These are phyloP conservation scores for Cokeromyces recurvatus DNA, from an alignment of 371 early-diverging fungal genomes.

Conservation along the genomic window DNA sequence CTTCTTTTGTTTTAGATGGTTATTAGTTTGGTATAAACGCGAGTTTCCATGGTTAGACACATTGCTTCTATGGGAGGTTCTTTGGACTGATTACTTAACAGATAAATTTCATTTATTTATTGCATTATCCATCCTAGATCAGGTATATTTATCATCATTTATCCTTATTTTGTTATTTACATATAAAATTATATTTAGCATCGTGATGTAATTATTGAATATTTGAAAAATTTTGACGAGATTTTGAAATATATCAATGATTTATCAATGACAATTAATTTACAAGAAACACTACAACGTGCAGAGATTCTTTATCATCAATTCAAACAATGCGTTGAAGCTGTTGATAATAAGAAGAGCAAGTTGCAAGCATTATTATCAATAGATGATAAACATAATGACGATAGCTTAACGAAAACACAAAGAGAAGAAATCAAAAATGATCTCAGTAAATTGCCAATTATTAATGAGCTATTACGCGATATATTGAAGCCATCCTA, in stretches of 20 bases:
- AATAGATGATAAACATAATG: too few relatives aligned
- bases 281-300: slow-evolving; percentile 72
- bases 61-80: slow-evolving; percentile 79
- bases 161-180: neutral
- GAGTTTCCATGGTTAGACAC: slow-evolving; percentile 86
- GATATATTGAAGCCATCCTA: slow-evolving; percentile 7
- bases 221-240: slow-evolving; percentile 83
- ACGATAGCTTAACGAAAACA: neutral
- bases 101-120: slow-evolving; percentile 83
- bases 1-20: slow-evolving; percentile 94
- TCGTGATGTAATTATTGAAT: slow-evolving; percentile 73
- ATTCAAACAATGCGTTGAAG: slow-evolving; percentile 52
- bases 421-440: neutral
- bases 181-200: slow-evolving; percentile 36
- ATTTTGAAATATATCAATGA: slow-evolving; percentile 93
- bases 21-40: slow-evolving; percentile 91
- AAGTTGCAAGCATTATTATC: neutral
- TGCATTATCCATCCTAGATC: slow-evolving; percentile 84
- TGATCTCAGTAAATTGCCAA: slow-evolving; percentile 9
- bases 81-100: slow-evolving; percentile 84
- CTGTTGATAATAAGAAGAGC: slow-evolving; percentile 27
- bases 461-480: slow-evolving; percentile 5
- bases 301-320: slow-evolving; percentile 80
- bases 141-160: slow-evolving; percentile 16
- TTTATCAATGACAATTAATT: slow-evolving; percentile 68